These are phyloP conservation scores for Smallanthus sonchifolius DNA, from an alignment of 129 eudicot genomes.

Conservation along the genomic window DNA sequence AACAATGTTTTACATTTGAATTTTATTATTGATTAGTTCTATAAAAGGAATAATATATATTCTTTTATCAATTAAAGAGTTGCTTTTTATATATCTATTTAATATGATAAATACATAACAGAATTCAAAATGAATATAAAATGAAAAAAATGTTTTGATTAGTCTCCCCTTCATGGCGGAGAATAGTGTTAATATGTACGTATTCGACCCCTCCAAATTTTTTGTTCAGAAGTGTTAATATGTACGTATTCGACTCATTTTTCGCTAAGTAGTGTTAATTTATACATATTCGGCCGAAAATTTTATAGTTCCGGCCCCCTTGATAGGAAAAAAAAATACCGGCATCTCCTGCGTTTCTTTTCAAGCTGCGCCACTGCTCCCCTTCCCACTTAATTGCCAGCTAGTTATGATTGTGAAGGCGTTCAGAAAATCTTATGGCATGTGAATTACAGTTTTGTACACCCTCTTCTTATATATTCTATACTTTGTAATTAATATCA, in stretches of 20 bases:
- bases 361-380: too few relatives aligned
- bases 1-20: background rate
- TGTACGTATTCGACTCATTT: too few relatives aligned
- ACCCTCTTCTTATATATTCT: background rate
- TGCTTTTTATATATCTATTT: background rate
- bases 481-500: background rate
- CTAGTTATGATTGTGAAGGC: constrained; percentile 12
- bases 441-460: background rate
- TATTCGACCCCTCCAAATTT: too few relatives aligned
- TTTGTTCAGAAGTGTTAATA: too few relatives aligned
- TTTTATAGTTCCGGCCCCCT: too few relatives aligned
- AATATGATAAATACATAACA: background rate
- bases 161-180: constrained; percentile 11
- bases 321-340: too few relatives aligned
- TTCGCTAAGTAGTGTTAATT: too few relatives aligned
- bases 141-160: background rate
- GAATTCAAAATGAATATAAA: background rate
- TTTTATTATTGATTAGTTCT: background rate
- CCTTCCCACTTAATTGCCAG: constrained; percentile 13
- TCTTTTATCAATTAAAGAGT: background rate
- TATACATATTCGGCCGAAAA: too few relatives aligned
- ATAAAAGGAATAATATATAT: background rate
- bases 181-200: too few relatives aligned
- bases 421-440: constrained; percentile 5
- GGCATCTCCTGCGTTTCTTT: too few relatives aligned